Evolutionary conservation across 306 rosid species (phyloP), one percentile per base, ranked within the genome.

Genomic region (Quercus alba): DNA sequence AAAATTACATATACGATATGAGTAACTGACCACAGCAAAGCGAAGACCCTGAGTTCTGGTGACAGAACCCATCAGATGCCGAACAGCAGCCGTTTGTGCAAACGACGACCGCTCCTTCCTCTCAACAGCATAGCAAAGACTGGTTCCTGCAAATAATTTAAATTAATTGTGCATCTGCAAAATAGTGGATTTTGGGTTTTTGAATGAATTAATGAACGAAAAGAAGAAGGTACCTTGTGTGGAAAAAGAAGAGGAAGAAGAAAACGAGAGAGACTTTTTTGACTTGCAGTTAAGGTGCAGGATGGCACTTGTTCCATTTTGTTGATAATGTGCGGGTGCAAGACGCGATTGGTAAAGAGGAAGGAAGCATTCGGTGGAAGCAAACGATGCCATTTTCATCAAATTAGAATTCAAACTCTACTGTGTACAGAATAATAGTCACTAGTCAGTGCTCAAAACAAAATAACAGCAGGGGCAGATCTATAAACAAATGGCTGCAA

Each of bases 21-120:
- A 49, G 71, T 35, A 51, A 82, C 85, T 80, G 68, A 95, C 99
- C 82, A 96, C 88, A 69, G 93, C 98, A 51, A 95, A 95, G 81
- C 97, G 97, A 55, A 93, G 97, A 76, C 99, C 99, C 41, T 84
- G 82, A 28, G 98, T 54, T 80, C 55, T 80, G 51, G 85, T 85
- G 63, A 93, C 87, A 72, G 99, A 93, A 21, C 99, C 99, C 1
- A 85, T 90, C 73, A 95, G 81, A 75, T 95, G 91, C 77, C 88
- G 87, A 75, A 95, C 94, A 59, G 98, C 99, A 44, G 87, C 87
- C 44, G 91, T 88, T 70, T 81, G 88, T 3, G 76, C 57, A 75
- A 80, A 82, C 41, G 90, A 87, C 6, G 85, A 84, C 51, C 85
- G 83, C 67, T 81, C 81, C 64, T 85, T 87, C 66, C 79, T 79